phyloP scores from a whole-genome alignment of 352 stramenopile species.

The Salisapilia sapeloensis region DNA sequence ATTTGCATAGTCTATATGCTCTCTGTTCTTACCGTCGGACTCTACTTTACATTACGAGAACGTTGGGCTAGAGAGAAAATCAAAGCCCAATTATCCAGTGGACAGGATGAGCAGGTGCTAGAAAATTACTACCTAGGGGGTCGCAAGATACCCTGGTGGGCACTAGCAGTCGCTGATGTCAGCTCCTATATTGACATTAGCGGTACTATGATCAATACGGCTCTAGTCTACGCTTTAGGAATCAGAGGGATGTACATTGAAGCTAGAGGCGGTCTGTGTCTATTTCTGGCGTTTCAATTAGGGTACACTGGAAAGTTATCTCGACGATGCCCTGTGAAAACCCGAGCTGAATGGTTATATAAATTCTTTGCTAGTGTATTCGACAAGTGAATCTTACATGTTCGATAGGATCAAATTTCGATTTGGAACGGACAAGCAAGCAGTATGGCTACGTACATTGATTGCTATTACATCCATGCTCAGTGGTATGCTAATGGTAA shows the following conservation, averaged over 20 bases:
- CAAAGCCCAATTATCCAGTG: too few relatives aligned
- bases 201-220: slow-evolving; percentile 75
- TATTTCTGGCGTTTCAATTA: slow-evolving; percentile 67
- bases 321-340: slow-evolving; percentile 56
- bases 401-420: slow-evolving; percentile 58
- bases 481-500: slow-evolving; percentile 38
- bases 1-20: slow-evolving; percentile 35
- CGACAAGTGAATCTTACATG: not conserved
- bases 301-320: slow-evolving; percentile 68
- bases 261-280: slow-evolving; percentile 51
- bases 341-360: slow-evolving; percentile 46
- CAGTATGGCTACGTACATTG: slow-evolving; percentile 35
- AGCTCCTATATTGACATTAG: slow-evolving; percentile 79
- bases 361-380: slow-evolving; percentile 1
- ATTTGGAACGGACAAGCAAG: slow-evolving; percentile 33
- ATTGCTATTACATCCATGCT: slow-evolving; percentile 55
- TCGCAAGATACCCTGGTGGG: slow-evolving; percentile 50
- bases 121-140: slow-evolving; percentile 67
- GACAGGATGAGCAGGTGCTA: slow-evolving; percentile 17
- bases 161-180: slow-evolving; percentile 52
- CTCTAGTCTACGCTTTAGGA: slow-evolving; percentile 61
- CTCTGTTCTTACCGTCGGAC: slow-evolving; percentile 42
- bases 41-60: slow-evolving; percentile 49
- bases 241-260: slow-evolving; percentile 77
- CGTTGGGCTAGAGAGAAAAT: slow-evolving; percentile 17